Evolutionary conservation across 2,329 filamentous ascomycete species (phyloP).

Genomic region (Talaromyces verruculosus): DNA sequence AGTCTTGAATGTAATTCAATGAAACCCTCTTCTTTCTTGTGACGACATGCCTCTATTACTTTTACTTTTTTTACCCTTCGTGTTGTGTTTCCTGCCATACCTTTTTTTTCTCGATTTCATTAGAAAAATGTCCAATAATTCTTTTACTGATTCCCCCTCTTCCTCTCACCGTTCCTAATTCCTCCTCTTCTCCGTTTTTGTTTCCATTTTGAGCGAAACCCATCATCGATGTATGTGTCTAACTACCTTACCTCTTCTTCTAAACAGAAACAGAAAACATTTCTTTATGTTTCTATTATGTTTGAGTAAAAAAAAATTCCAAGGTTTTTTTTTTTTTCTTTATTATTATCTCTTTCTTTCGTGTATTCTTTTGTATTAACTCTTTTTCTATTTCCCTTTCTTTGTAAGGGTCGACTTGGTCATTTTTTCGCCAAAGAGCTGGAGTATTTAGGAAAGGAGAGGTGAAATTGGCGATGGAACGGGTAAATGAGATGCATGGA

Average conservation of each 20-base stretch:
- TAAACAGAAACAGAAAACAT: neutral
- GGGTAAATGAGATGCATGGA: neutral
- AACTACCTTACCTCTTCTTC: neutral
- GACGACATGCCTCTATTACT: constrained; percentile 9
- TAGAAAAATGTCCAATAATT: constrained; percentile 19
- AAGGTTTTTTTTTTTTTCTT: neutral
- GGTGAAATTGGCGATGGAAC: neutral
- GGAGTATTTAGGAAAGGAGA: neutral
- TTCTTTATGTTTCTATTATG: neutral
- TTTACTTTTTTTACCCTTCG: constrained; percentile 9
- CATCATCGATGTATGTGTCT: constrained; percentile 14
- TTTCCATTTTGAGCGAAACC: constrained; percentile 25
- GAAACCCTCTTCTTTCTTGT: constrained; percentile 22
- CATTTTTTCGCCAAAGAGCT: neutral
- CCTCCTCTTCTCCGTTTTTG: constrained; percentile 19
- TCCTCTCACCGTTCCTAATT: constrained; percentile 22
- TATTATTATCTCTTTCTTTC: neutral
- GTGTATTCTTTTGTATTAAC: neutral
- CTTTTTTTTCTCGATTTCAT: constrained; percentile 18
- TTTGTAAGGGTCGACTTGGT: neutral
- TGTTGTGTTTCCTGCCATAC: constrained; percentile 7
- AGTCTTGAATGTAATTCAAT: constrained; percentile 28
- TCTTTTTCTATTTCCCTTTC: neutral
- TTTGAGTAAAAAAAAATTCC: constrained; percentile 7
- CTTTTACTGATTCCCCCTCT: constrained; percentile 9